Conservation (phyloP, 306 rosid species). For the cucumber (Cucumis sativus) region Cucumber_9930_V3 NC_026661.2:12249001-12249500, state of each 20-base stretch:
- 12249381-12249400: neutral
- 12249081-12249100: neutral
- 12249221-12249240: constrained; percentile 51
- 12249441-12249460: neutral
- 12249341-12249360: constrained; percentile 16
- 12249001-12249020: neutral
- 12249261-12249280: neutral
- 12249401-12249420: neutral
- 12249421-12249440: neutral
- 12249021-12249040: constrained; percentile 16
- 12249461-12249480: neutral
- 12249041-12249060: neutral
- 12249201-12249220: constrained; percentile 36
- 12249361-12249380: constrained; percentile 1
- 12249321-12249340: neutral
- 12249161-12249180: constrained; percentile 45
- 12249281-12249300: constrained; percentile 32
- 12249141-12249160: neutral
- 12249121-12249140: constrained; percentile 19
- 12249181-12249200: constrained; percentile 62
- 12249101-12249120: constrained; percentile 56
- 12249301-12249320: constrained; percentile 51
- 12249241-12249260: neutral
- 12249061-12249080: neutral
- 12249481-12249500: neutral